Percentiles rank a stretch among this genome's conserved stretches.
These are phyloP conservation scores for Myxozyma nipponensis DNA, from an alignment of 805 yeast genomes.

Conservation along the genomic window DNA sequence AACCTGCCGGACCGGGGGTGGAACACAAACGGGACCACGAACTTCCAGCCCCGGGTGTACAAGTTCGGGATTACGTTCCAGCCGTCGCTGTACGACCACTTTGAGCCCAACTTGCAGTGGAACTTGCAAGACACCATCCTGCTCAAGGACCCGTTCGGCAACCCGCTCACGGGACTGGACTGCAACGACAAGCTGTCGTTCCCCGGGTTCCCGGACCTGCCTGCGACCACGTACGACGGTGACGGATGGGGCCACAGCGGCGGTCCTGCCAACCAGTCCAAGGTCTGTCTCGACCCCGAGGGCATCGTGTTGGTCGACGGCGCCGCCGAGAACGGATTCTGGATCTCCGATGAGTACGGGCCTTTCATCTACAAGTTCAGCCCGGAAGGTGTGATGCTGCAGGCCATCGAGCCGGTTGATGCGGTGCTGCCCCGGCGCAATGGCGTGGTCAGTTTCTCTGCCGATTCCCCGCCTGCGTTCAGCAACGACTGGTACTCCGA, in stretches of 20 bases:
- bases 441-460: slow-evolving; percentile 17
- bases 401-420: slow-evolving; percentile 23
- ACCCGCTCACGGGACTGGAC: slow-evolving; percentile 24
- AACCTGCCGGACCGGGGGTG: slow-evolving; percentile 27
- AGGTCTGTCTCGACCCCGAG: slow-evolving; percentile 23
- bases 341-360: slow-evolving; percentile 26
- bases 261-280: slow-evolving; percentile 10
- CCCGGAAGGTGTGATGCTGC: slow-evolving; percentile 14
- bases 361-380: slow-evolving; percentile 22
- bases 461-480: slow-evolving; percentile 16
- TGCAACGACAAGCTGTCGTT: slow-evolving; percentile 14
- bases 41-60: slow-evolving; percentile 21
- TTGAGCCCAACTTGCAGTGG: slow-evolving; percentile 20
- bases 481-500: slow-evolving; percentile 1
- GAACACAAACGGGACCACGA: slow-evolving; percentile 25
- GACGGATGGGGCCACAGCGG: slow-evolving; percentile 19
- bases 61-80: slow-evolving; percentile 14
- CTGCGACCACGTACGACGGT: slow-evolving; percentile 15
- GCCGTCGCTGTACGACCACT: slow-evolving; percentile 6
- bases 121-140: slow-evolving; percentile 16
- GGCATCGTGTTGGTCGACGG: slow-evolving; percentile 15
- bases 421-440: slow-evolving; percentile 22
- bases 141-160: slow-evolving; percentile 23
- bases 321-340: slow-evolving; percentile 19
- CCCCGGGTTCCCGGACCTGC: slow-evolving; percentile 16